Evolutionary conservation across 805 yeast species (phyloP).

Genomic region (Phaffomyces antillensis): DNA sequence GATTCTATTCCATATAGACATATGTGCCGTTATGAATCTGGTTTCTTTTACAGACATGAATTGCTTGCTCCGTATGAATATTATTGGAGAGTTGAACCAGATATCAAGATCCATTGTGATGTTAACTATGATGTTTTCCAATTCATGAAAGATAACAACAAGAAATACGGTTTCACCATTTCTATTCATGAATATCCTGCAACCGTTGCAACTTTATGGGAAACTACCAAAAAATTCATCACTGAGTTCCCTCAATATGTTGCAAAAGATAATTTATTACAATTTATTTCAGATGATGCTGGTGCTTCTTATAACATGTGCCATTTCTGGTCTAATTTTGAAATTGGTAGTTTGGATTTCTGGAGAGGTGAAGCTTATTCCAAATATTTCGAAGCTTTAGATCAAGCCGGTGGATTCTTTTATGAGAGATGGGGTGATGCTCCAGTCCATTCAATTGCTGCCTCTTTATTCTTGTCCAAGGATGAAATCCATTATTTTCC

Average conservation of each 20-base stretch:
- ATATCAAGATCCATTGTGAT: conserved; percentile 54
- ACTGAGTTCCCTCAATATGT: conserved; percentile 34
- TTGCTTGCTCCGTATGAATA: conserved; percentile 53
- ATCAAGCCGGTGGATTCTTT: conserved; percentile 69
- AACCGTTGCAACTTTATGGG: conserved; percentile 65
- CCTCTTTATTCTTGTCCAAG: conserved; percentile 50
- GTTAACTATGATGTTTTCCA: conserved; percentile 60
- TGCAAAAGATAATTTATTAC: conserved; percentile 45
- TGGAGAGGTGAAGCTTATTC: conserved; percentile 59
- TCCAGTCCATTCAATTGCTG: conserved; percentile 77
- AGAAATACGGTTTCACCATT: conserved; percentile 63
- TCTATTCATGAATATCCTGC: conserved; percentile 57
- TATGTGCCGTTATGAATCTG: conserved; percentile 49
- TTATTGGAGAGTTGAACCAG: conserved; percentile 79
- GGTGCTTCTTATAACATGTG: conserved; percentile 69
- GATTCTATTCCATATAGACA: conserved; percentile 58
- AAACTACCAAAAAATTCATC: conserved; percentile 42
- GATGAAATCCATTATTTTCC: conserved; percentile 63
- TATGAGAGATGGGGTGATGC: conserved; percentile 95
- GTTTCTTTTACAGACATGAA: conserved; percentile 61
- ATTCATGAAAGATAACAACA: conserved; percentile 47
- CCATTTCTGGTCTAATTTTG: conserved; percentile 82
- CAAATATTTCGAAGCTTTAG: conserved; percentile 56
- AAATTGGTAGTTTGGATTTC: conserved; percentile 64
- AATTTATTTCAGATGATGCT: conserved; percentile 56